phyloP scores from a whole-genome alignment of 2,329 filamentous ascomycete genomes.

The Fusarium oligoseptatum region DNA sequence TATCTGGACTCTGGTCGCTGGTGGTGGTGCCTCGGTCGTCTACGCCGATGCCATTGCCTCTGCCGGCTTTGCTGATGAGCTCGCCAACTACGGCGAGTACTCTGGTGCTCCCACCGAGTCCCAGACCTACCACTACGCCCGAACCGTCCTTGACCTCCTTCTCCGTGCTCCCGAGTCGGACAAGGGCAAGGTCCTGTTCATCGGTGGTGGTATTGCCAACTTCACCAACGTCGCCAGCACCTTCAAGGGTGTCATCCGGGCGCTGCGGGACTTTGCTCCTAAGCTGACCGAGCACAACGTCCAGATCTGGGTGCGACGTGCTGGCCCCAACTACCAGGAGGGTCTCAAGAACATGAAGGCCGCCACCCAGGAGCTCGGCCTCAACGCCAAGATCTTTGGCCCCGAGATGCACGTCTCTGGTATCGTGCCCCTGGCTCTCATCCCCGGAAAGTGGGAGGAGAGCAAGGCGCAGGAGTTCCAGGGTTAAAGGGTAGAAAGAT shows the following conservation, averaged over 20 bases:
- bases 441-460: conserved; percentile 74
- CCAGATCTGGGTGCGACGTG: conserved; percentile 92
- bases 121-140: conserved; percentile 99
- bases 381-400: conserved; percentile 75
- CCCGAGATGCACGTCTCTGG: conserved; percentile 96
- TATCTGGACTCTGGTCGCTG: conserved; percentile 98
- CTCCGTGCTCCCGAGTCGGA: conserved; percentile 86
- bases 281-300: conserved; percentile 95
- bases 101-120: conserved; percentile 98
- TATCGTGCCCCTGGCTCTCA: conserved; percentile 92
- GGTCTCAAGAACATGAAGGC: conserved; percentile 99
- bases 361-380: conserved; percentile 91
- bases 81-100: conserved; percentile 99
- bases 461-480: conserved; percentile 73
- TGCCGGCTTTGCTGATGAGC: conserved; percentile 92
- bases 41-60: conserved; percentile 99
- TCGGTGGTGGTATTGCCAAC: conserved; percentile 99
- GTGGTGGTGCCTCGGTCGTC: conserved; percentile 99
- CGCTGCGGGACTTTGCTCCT: conserved; percentile 88
- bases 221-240: conserved; percentile 99
- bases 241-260: conserved; percentile 99
- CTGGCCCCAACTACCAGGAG: conserved; percentile 98
- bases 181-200: conserved; percentile 98
- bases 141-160: conserved; percentile 97
- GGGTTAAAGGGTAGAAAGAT: conserved; percentile 55